These are phyloP conservation scores for Digitaria exilis DNA, from an alignment of 202 grass and related monocot genomes.

Conservation along the genomic window DNA sequence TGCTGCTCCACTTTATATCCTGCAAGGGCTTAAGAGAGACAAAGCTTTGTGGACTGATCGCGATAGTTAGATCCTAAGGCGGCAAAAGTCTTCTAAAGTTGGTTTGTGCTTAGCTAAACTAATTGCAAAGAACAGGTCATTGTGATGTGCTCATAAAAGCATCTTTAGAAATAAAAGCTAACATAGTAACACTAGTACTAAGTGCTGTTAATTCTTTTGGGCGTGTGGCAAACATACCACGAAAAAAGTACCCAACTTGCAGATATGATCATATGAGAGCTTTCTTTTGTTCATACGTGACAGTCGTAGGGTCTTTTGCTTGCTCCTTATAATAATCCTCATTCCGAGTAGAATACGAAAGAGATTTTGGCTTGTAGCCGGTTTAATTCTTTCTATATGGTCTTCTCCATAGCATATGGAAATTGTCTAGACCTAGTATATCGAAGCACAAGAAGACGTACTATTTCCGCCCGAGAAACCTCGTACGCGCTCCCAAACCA, in stretches of 20 bases:
- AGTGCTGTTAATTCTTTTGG: not conserved
- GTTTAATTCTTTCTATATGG: too few species aligned
- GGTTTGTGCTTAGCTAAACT: slow-evolving; percentile 31
- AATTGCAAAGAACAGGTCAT: slow-evolving; percentile 30
- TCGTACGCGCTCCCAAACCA: too few species aligned
- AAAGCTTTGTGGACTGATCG: slow-evolving; percentile 22
- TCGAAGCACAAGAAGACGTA: too few species aligned
- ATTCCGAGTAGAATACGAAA: too few species aligned
- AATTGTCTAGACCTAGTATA: too few species aligned
- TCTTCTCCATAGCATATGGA: too few species aligned
- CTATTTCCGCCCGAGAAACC: too few species aligned
- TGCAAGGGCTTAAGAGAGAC: slow-evolving; percentile 29
- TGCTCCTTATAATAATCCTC: too few species aligned
- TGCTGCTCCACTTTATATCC: slow-evolving; percentile 17
- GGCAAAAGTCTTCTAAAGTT: slow-evolving; percentile 46
- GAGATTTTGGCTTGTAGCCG: too few species aligned
- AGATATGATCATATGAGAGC: not conserved
- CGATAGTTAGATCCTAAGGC: slow-evolving; percentile 49
- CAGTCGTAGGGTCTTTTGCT: too few species aligned
- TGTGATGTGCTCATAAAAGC: slow-evolving; percentile 6
- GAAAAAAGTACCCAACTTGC: not conserved
- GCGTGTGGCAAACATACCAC: not conserved
- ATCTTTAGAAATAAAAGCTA: slow-evolving; percentile 37
- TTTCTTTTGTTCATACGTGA: not conserved
- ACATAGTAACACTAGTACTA: not conserved